A percentile compares a stretch with the other conserved stretches of the same genome.
Evolutionary conservation across 164 flowering plant species (phyloP).

Genomic region (Chloranthus sessilifolius): DNA sequence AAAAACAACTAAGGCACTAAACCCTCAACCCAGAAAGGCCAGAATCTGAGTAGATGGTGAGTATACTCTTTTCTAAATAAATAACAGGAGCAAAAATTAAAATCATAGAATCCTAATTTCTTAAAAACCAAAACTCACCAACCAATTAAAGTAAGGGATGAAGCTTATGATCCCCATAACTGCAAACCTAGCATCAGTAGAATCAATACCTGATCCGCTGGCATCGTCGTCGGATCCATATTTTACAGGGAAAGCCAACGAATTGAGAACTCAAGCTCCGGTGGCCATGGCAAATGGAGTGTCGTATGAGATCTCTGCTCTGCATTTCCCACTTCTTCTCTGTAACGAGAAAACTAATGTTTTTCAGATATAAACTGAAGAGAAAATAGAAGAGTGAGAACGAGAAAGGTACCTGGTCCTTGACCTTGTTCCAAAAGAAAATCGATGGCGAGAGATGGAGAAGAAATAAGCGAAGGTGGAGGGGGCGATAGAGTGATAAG

Average conservation of each 20-base stretch:
- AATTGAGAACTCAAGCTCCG: conserved; percentile 65
- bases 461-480: too few relatives aligned
- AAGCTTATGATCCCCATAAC: conserved; percentile 86
- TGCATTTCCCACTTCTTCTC: conserved; percentile 48
- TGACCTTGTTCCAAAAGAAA: not conserved
- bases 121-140: conserved; percentile 41
- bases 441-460: too few relatives aligned
- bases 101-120: not conserved
- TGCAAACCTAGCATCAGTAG: conserved; percentile 63
- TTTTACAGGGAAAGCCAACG: conserved; percentile 47
- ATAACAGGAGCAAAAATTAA: too few relatives aligned
- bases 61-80: too few relatives aligned
- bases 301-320: conserved; percentile 60
- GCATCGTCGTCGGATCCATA: conserved; percentile 7
- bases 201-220: conserved; percentile 29
- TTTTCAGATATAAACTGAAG: not conserved
- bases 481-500: too few relatives aligned
- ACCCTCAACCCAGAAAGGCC: too few relatives aligned
- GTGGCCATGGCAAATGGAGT: conserved; percentile 68
- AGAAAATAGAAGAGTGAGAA: not conserved
- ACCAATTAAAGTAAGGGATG: conserved; percentile 95
- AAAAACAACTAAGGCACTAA: too few relatives aligned
- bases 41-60: too few relatives aligned
- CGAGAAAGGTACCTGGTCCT: not conserved
- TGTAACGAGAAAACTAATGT: too few relatives aligned